Percentiles rank a stretch among this genome's conserved stretches.
Conservation (phyloP, 192 early-diverging fungal genomes). For the Gigaspora rosea region DNA sequence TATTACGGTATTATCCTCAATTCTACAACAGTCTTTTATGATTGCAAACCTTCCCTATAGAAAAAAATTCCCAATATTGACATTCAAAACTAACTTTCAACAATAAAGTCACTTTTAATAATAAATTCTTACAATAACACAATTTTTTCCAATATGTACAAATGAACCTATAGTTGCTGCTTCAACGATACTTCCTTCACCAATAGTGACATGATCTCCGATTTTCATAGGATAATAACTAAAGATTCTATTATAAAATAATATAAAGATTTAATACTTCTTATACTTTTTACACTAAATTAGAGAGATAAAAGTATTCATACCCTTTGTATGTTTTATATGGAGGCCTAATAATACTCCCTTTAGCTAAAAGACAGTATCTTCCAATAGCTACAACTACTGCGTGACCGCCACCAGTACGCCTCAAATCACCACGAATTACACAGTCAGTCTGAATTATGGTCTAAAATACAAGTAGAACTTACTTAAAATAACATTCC, state of each 20-base stretch:
- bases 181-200: constrained; percentile 85
- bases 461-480: constrained; percentile 55
- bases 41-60: constrained; percentile 87
- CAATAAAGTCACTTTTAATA: no score
- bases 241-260: constrained; percentile 63
- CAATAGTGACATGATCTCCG: constrained; percentile 89
- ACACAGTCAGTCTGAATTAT: constrained; percentile 90
- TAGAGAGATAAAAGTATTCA: neutral
- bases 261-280: no score
- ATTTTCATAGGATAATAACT: constrained; percentile 98
- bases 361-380: constrained; percentile 79
- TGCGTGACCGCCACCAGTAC: constrained; percentile 83
- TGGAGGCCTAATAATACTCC: constrained; percentile 86
- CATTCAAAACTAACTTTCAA: no score
- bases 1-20: constrained; percentile 89
- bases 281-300: no score
- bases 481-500: neutral
- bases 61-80: neutral
- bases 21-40: constrained; percentile 91
- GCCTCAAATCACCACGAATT: constrained; percentile 90
- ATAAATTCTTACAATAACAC: constrained; percentile 77
- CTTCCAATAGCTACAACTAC: constrained; percentile 90
- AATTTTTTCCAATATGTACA: constrained; percentile 91
- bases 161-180: constrained; percentile 89
- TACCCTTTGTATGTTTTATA: constrained; percentile 93